Evolutionary conservation across 2,329 filamentous ascomycete species (phyloP), one percentile per base, ranked within the genome.

Genomic region (Ophiostoma himal-ulmi): DNA sequence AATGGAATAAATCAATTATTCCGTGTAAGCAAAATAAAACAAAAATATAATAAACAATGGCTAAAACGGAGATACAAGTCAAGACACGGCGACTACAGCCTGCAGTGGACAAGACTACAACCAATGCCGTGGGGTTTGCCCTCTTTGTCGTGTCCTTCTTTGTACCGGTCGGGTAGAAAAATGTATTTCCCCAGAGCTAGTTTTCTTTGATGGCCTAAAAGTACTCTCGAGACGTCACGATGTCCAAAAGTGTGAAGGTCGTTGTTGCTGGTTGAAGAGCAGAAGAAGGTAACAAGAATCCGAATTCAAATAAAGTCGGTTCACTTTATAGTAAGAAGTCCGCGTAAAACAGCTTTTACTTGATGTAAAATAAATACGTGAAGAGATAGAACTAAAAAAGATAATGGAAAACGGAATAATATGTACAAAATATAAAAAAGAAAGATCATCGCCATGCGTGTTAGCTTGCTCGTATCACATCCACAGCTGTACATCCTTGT

Each of bases 381-480:
- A 39, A 39, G 8, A 20, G 6, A 17, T 0, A 20, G 11, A 48
- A 48, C 17, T 7, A 48, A 14, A 48, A 20, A 48, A 48, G 17
- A n/a, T 7, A 48, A 48, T 6, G 30, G 4, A 17, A 44, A 44
- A 44, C 1, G 44, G 44, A n/a, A n/a, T 48, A 48, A 48, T n/a
- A 13, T 48, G 5, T 48, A 6, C 44, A 17, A 48, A n/a, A n/a
- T n/a, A n/a, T n/a, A n/a, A n/a, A n/a, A 57, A 57, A 22, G 48
- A 54, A 54, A 57, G 52, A 57, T 57, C 52, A 57, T 22, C n/a
- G 52, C n/a, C n/a, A 44, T 44, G 39, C 39, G 52, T 57, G 52
- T 30, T 26, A 14, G 44, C 44, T 20, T 48, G 17, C 17, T 48
- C 44, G 44, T 57, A 57, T 57, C 7, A 44, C 39, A 44, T 5